Base-by-base conservation (phyloP, 257 asterid genomes). In the Linderniella brevidens region DNA sequence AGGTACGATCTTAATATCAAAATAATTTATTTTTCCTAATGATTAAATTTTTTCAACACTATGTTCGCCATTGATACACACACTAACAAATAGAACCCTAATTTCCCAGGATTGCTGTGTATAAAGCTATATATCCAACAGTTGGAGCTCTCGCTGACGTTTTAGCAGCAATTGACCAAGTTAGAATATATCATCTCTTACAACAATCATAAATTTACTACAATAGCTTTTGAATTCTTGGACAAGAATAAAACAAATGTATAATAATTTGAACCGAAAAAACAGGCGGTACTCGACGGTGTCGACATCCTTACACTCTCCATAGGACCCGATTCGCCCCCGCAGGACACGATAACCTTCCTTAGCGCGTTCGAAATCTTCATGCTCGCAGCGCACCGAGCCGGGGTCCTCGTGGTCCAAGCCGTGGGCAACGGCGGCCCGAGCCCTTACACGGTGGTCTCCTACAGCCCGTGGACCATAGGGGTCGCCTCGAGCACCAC, bases 341-440 rank as follows among this genome's bases (percentile, higher is more conserved):
- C 93, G 5, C 67, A 71, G 55, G 96, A 73, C 58, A 62, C 79
- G 25, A 51, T 79, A 29, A 88, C 96, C 11, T 71, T 84, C 66
- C 58, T 88, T 38, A 63, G 94, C 36, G 68, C 76, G 65, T 81
- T 80, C 45, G 98, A 84, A 9, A 64, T 84, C 49, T 84, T 85
- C 80, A 64, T 85, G 87, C 63, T 88, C 54, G 72, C 88, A 43
- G 98, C 93, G 13, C 82, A 56, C 32, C 76, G 54, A 64, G 93
- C 98, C 13, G 98, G 98, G 43, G 75, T 71, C 20, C 67, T 84
- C 5, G 73, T 84, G 12, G 82, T 68, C 49, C 93, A 88, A 66
- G 98, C 96, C 0, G 94, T 46, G 1, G 96, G 98, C 12, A 88
- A 88, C 53, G 71, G 46, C 17, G 98, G 96, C n/a, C 98, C 96